Evolutionary conservation across 176 grass and related monocot species (phyloP).

Genomic region (Pontederia crassipes): DNA sequence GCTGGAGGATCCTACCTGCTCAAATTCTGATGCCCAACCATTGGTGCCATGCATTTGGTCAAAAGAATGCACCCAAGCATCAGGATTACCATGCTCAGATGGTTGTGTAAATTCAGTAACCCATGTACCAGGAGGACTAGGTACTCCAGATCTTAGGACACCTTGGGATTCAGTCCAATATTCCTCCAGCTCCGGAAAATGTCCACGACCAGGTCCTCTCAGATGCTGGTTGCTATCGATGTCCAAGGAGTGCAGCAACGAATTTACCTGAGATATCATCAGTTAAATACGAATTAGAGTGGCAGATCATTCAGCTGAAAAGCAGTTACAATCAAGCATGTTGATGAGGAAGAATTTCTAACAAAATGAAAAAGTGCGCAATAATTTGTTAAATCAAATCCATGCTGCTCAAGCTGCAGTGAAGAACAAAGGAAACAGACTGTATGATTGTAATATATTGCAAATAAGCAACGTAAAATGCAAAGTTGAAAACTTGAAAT

Average conservation of each 20-base stretch:
- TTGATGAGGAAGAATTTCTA: no score
- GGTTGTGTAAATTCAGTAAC: slow-evolving; percentile 57
- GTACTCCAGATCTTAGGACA: slow-evolving; percentile 48
- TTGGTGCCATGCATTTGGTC: slow-evolving; percentile 83
- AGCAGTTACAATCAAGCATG: no score
- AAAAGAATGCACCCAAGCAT: slow-evolving; percentile 80
- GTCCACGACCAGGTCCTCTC: slow-evolving; percentile 57
- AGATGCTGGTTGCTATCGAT: slow-evolving; percentile 59
- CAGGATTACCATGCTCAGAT: slow-evolving; percentile 64
- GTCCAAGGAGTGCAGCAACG: slow-evolving; percentile 85
- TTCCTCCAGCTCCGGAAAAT: slow-evolving; percentile 69
- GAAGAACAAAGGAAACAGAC: no score
- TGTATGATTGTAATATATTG: no score
- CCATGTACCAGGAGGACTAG: slow-evolving; percentile 78
- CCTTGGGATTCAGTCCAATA: slow-evolving; percentile 96
- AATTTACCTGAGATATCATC: slow-evolving; percentile 62
- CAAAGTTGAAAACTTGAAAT: no score
- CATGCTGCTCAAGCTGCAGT: no score
- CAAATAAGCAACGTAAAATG: no score
- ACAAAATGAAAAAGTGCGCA: no score
- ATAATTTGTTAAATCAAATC: no score
- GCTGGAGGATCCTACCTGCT: slow-evolving; percentile 35
- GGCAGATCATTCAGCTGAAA: background rate
- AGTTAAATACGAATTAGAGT: slow-evolving; percentile 17
- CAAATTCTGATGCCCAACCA: slow-evolving; percentile 97